Conservation (phyloP, 169 alveolate species). For the Toxoplasma gondii region DNA sequence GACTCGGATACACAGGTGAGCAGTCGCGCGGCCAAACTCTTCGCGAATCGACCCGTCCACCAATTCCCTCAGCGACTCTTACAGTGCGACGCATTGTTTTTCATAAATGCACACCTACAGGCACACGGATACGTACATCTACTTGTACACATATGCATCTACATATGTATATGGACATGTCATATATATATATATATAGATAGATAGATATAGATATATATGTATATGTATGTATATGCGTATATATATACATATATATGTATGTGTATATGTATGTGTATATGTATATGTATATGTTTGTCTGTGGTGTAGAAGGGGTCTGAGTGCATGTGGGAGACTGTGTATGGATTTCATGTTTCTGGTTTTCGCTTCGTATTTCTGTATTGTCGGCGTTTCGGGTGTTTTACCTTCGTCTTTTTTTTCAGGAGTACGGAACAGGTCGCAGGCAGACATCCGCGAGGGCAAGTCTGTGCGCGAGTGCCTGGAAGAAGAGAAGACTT, state of each 20-base stretch:
- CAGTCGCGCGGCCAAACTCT: neutral
- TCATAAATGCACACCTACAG: too few relatives aligned
- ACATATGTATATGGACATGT: neutral
- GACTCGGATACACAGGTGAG: slow-evolving; percentile 96
- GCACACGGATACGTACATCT: too few relatives aligned
- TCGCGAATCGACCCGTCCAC: neutral
- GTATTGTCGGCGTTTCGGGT: too few relatives aligned
- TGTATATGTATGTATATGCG: too few relatives aligned
- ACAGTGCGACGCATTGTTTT: too few relatives aligned
- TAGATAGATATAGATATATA: too few relatives aligned
- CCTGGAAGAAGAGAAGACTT: slow-evolving; percentile 87
- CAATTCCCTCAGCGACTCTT: too few relatives aligned
- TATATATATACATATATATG: too few relatives aligned
- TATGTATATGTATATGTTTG: neutral
- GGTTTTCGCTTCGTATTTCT: neutral
- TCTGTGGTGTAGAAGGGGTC: neutral
- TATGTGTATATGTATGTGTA: too few relatives aligned
- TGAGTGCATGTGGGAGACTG: neutral
- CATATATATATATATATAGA: neutral
- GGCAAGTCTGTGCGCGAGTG: slow-evolving; percentile 84
- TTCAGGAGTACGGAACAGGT: slow-evolving; percentile 89
- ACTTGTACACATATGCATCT: too few relatives aligned
- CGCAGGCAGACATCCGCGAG: slow-evolving; percentile 87
- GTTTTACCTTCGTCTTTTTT: too few relatives aligned
- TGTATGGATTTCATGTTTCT: neutral